Percentiles rank a stretch among this genome's conserved stretches.
These are phyloP conservation scores for Wickerhamiella siamensis DNA, from an alignment of 805 yeast species.

Conservation along the genomic window DNA sequence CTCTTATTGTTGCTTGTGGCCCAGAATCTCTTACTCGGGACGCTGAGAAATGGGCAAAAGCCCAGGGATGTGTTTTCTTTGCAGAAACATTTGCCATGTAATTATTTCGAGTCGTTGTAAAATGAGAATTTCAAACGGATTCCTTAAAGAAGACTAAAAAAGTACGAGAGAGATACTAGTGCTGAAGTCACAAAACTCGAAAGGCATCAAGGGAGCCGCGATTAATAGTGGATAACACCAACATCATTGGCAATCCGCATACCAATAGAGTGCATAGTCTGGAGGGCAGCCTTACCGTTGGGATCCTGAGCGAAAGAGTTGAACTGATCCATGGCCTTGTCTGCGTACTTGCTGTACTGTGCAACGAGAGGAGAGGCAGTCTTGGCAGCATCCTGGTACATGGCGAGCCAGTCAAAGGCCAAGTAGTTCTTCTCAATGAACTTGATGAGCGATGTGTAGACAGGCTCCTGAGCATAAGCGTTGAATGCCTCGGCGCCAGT, in stretches of 20 bases:
- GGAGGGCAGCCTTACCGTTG: neutral
- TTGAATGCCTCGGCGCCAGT: neutral
- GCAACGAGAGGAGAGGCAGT: neutral
- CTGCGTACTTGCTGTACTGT: neutral
- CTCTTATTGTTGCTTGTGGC: constrained; percentile 16
- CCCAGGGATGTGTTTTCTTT: constrained; percentile 8
- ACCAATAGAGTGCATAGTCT: neutral
- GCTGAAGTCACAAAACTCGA: neutral
- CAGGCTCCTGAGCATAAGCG: neutral
- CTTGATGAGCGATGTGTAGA: neutral
- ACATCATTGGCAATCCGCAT: neutral
- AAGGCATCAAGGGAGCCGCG: neutral
- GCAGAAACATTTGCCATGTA: constrained; percentile 12
- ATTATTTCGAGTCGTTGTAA: neutral
- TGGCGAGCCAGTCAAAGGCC: neutral
- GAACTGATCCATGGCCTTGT: neutral
- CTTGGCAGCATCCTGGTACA: neutral
- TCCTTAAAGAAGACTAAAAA: neutral
- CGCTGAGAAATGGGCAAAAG: constrained; percentile 14
- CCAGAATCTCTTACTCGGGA: constrained; percentile 14
- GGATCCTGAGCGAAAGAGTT: constrained; percentile 1
- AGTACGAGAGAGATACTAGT: neutral
- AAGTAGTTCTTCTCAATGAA: neutral
- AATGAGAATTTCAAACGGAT: too few relatives aligned
- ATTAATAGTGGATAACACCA: neutral